These are phyloP conservation scores for Kondoa malvinella DNA, from an alignment of 768 basidiomycete genomes.

Conservation along the genomic window DNA sequence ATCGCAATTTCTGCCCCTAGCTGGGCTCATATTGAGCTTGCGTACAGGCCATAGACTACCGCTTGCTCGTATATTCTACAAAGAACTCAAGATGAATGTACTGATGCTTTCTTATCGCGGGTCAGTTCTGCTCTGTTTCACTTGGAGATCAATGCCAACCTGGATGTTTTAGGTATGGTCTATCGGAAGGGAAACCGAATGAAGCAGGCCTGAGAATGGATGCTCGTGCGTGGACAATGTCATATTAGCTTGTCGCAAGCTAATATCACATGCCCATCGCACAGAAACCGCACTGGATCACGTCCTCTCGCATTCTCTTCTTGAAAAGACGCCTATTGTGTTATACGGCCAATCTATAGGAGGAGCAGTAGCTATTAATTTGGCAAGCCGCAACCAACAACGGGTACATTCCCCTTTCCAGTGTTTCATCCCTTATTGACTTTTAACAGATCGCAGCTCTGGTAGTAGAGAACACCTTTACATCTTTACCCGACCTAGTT, in stretches of 20 bases:
- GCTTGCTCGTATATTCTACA: constrained; percentile 61
- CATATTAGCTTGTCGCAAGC: neutral
- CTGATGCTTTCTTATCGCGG: constrained; percentile 87
- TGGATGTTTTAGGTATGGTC: constrained; percentile 52
- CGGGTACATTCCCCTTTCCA: constrained; percentile 38
- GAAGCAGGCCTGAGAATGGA: constrained; percentile 47
- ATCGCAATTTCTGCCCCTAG: neutral
- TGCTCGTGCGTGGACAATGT: constrained; percentile 47
- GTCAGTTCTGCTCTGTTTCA: constrained; percentile 35
- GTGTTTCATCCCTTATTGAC: neutral
- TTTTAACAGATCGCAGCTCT: constrained; percentile 49
- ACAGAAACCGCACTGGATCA: constrained; percentile 47
- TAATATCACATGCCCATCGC: neutral
- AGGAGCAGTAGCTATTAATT: constrained; percentile 78
- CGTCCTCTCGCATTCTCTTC: constrained; percentile 45
- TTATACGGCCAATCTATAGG: constrained; percentile 77
- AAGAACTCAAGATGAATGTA: constrained; percentile 76
- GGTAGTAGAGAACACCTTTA: constrained; percentile 85
- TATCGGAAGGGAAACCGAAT: constrained; percentile 59
- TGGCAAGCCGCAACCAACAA: constrained; percentile 57
- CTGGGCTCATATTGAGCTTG: neutral
- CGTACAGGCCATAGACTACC: constrained; percentile 66
- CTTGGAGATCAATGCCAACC: constrained; percentile 11
- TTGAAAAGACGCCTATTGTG: constrained; percentile 52
- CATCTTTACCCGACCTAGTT: constrained; percentile 64